These are phyloP conservation scores for Fragaria ananassa DNA, from an alignment of 306 rosid genomes.

Conservation along the genomic window DNA sequence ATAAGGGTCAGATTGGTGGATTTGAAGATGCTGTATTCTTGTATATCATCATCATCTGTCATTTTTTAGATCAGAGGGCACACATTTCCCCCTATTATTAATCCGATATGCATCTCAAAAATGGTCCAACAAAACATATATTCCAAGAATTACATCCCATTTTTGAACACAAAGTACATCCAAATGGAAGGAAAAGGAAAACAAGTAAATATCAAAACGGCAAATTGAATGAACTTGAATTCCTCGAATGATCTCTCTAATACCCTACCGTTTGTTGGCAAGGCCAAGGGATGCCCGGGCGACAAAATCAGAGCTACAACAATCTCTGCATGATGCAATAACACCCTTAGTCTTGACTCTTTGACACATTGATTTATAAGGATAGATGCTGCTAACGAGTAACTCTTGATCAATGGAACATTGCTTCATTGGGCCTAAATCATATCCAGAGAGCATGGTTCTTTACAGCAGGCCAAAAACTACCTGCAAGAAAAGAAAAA, in stretches of 20 bases:
- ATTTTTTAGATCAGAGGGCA: too few species aligned
- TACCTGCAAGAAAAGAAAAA: too few species aligned
- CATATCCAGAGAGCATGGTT: constrained; percentile 6
- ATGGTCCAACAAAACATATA: constrained; percentile 1
- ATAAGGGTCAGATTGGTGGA: too few species aligned
- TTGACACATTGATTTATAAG: too few species aligned
- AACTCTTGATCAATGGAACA: constrained; percentile 8
- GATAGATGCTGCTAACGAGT: not conserved
- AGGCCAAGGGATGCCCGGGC: not conserved
- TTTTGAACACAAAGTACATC: not conserved
- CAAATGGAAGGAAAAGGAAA: not conserved
- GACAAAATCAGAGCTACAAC: not conserved
- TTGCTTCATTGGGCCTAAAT: constrained; percentile 16
- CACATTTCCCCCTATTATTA: too few species aligned
- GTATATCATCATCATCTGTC: too few species aligned
- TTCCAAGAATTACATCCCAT: not conserved
- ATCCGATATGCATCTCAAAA: too few species aligned
- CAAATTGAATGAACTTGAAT: not conserved
- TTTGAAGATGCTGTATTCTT: too few species aligned
- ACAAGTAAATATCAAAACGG: not conserved
- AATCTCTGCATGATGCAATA: not conserved
- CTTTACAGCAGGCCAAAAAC: not conserved
- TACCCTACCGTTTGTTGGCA: not conserved
- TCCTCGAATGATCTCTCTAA: not conserved
- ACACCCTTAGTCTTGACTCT: too few species aligned